Percentiles rank a stretch among this genome's conserved stretches.
phyloP scores from a whole-genome alignment of 805 yeast species.

The Pichia nakasei region DNA sequence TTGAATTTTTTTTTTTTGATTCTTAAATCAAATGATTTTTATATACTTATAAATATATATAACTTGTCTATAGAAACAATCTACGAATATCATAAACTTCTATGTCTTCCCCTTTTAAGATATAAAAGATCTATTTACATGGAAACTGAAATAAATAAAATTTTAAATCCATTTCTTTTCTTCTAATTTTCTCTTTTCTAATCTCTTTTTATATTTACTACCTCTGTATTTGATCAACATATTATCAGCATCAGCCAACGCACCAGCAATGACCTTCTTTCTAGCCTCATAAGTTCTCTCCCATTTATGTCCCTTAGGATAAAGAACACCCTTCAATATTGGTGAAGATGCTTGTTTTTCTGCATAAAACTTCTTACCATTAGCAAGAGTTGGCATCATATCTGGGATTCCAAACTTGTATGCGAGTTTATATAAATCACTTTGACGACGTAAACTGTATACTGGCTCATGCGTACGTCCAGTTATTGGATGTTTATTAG shows the following conservation, averaged over 20 bases:
- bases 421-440: slow-evolving; percentile 78
- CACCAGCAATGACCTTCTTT: slow-evolving; percentile 52
- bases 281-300: slow-evolving; percentile 59
- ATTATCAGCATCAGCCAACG: slow-evolving; percentile 58
- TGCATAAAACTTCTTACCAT: slow-evolving; percentile 60
- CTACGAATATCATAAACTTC: neutral
- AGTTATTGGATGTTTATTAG: slow-evolving; percentile 78
- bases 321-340: slow-evolving; percentile 66
- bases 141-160: too few relatives aligned
- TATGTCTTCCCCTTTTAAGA: too few relatives aligned
- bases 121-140: neutral
- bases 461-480: slow-evolving; percentile 69
- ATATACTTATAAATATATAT: neutral
- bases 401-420: slow-evolving; percentile 71
- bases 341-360: slow-evolving; percentile 66
- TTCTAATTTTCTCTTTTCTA: slow-evolving; percentile 33
- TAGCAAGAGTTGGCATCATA: slow-evolving; percentile 58
- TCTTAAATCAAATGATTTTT: neutral
- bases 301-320: slow-evolving; percentile 75
- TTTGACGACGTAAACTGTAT: slow-evolving; percentile 72
- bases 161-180: slow-evolving; percentile 31
- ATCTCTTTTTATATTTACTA: slow-evolving; percentile 34
- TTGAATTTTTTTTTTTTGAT: neutral
- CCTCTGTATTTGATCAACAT: slow-evolving; percentile 60
- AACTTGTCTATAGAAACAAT: slow-evolving; percentile 9